Base-by-base conservation (phyloP, 2,329 filamentous ascomycete genomes). In the Bipolaris sorokiniana region DNA sequence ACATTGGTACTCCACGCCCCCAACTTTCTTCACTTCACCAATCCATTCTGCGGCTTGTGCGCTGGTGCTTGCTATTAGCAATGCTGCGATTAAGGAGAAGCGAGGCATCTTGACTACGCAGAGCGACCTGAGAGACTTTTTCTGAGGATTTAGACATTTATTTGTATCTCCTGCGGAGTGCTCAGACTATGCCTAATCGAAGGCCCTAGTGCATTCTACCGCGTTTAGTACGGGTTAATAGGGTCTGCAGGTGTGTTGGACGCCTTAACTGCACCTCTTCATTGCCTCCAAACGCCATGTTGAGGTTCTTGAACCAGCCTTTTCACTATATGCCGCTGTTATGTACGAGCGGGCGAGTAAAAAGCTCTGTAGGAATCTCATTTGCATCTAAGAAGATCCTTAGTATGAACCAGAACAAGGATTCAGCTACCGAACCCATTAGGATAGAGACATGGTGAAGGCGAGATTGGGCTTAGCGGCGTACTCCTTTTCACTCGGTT, bases 1-100 rank as follows among this genome's bases (percentile, higher is more conserved):
- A 53, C 73, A 76, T 26, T 71, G 62, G 34, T 73, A 74, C 3
- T 60, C 60, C 4, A 59, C 50, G 13, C 69, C 67, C 36, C 65
- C 59, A 4, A 65, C 58, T 34, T 65, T 62, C 55, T 67, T 71
- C 16, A 65, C 56, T 54, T 75, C 73, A 15, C 73, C 73, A 26
- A 63, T 66, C 73, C 72, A 75, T 18, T 61, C 56, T 2, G 61
- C 61, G 34, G 51, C 65, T 23, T 64, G 36, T 3, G 58, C 66
- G 26, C 52, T 55, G 48, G 61, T 56, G 38, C 62, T 33, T 40
- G 62, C 62, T 41, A 69, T 57, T 41, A 72, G 57, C 33, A 69
- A 46, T 18, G 65, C 55, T 57, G 66, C 51, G 15, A 71, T 41
- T n/a, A 63, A 31, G 20, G 62, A 63, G 46, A 59, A 44, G 20